Base-by-base conservation (phyloP, 1,284 basidiomycete genomes). In the Cerrena zonata region DNA sequence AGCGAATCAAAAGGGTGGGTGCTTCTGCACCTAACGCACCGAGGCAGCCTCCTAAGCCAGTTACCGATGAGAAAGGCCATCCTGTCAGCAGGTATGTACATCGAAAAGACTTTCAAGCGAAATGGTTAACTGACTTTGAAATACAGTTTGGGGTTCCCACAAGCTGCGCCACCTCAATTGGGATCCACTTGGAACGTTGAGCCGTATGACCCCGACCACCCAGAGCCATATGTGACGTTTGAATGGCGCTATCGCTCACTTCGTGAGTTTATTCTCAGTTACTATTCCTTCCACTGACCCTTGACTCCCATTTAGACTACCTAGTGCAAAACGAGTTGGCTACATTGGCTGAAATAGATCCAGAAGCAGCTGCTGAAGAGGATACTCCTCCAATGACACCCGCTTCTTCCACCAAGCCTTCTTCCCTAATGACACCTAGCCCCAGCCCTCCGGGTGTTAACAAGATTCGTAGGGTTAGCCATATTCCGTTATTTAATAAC, bases 191-290 rank as follows among this genome's bases (percentile, higher is more conserved):
- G 78, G 79, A 60, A 63, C 5, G 70, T 79, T 2, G 66, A 69
- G 51, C 69, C 77, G 0, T 69, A 76, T 52, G 73, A 75, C 38
- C 64, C 65, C 37, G 54, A 62, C 56, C 43, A 61, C 3, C 63
- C 61, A 2, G 70, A 66, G 15, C 74, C 78, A 15, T 76, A 75
- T 47, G 79, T 84, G 21, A 76, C 78, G 4, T 86, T 86, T 57
- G 68, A 77, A 2, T 86, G 72, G 53, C 61, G 79, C 40, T 86
- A 85, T 61, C 69, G 80, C 27, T 70, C 75, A 30, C 49, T 78
- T 81, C 80, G 55, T 45, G 58, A 3, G 2, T 24, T 30, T 15
- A 34, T 23, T 12, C 25, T 25, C 25, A 4, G 22, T 23, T 22
- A 23, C 10, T 19, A 3, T 11, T 37, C 22, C 25, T 2, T 13